A percentile compares a stretch with the other conserved stretches of the same genome.
These are phyloP conservation scores for Suillus subluteus DNA, from an alignment of 768 basidiomycete species.

Conservation along the genomic window DNA sequence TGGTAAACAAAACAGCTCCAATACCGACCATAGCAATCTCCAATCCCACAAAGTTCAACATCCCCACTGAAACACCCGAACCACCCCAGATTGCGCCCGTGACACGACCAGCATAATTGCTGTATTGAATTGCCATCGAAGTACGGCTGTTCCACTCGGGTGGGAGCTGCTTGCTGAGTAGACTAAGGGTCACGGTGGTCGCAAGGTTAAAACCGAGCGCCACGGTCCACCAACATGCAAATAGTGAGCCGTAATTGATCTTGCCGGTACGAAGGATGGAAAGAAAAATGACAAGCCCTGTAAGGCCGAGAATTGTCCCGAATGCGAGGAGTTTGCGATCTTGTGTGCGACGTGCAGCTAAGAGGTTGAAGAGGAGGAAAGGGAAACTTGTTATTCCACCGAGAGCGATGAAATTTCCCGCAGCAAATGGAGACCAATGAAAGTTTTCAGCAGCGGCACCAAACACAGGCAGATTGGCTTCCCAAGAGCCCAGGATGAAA, in stretches of 20 bases:
- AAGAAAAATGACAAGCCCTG: slow-evolving; percentile 58
- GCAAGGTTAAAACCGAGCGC: slow-evolving; percentile 76
- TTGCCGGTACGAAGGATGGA: slow-evolving; percentile 44
- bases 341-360: slow-evolving; percentile 58
- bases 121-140: slow-evolving; percentile 65
- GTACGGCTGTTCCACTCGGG: slow-evolving; percentile 59
- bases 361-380: slow-evolving; percentile 65
- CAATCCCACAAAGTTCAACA: slow-evolving; percentile 61
- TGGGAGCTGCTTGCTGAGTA: slow-evolving; percentile 72
- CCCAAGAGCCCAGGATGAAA: slow-evolving; percentile 72
- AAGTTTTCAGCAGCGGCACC: slow-evolving; percentile 45
- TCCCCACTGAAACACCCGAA: slow-evolving; percentile 55
- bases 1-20: slow-evolving; percentile 55
- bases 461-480: slow-evolving; percentile 69
- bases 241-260: slow-evolving; percentile 52
- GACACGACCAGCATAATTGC: slow-evolving; percentile 68
- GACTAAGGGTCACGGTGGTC: slow-evolving; percentile 66
- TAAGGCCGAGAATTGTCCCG: slow-evolving; percentile 53
- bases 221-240: slow-evolving; percentile 49
- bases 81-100: slow-evolving; percentile 73
- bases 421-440: slow-evolving; percentile 63
- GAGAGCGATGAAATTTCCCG: slow-evolving; percentile 73
- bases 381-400: slow-evolving; percentile 66
- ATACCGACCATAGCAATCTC: slow-evolving; percentile 64
- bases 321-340: slow-evolving; percentile 61